Evolutionary conservation across 2,329 filamentous ascomycete species (phyloP), one percentile per base, ranked within the genome.

Genomic region (Fusarium floridanum): DNA sequence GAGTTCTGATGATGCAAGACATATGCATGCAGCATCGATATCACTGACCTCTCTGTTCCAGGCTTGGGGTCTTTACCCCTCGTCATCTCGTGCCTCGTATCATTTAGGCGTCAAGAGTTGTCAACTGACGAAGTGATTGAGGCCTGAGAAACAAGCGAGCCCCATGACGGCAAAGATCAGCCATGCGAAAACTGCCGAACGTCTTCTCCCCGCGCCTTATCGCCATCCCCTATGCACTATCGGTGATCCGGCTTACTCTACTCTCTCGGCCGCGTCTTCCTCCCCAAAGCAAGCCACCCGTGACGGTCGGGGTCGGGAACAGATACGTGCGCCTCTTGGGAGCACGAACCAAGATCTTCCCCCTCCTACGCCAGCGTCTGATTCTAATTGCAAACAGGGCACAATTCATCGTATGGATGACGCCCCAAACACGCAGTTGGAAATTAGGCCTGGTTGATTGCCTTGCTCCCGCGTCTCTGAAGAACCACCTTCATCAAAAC

Each of bases 401-500:
- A 29, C 29, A 39, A 61, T 66, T 71, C 39, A 66, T 71, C n/a
- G 59, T 32, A 50, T 64, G 61, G 61, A 67, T 63, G 29, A 73
- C 68, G 66, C 60, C 68, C 60, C 60, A 66, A 71, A 62, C 55
- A 59, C 53, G 29, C 60, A 60, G 66, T 57, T 65, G 50, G 65
- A 70, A 70, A 67, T 68, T 71, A 55, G 62, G 43, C 45, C 63
- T 55, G 36, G 64, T 55, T 37, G 59, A 55, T 37, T 53, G 34
- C 37, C 60, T 77, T 66, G 57, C 39, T 73, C 66, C 68, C 67
- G 67, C 66, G 69, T 63, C 64, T 63, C 39, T 45, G 24, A 64
- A 66, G 53, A 62, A 74, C 56, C 64, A 64, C 59, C 29, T 50
- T 69, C 72, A 72, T 70, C 63, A 74, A 70, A 71, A 39, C 37